Evolutionary conservation across 2,329 filamentous ascomycete genomes (phyloP).

Genomic region (Passalora sequoiae): DNA sequence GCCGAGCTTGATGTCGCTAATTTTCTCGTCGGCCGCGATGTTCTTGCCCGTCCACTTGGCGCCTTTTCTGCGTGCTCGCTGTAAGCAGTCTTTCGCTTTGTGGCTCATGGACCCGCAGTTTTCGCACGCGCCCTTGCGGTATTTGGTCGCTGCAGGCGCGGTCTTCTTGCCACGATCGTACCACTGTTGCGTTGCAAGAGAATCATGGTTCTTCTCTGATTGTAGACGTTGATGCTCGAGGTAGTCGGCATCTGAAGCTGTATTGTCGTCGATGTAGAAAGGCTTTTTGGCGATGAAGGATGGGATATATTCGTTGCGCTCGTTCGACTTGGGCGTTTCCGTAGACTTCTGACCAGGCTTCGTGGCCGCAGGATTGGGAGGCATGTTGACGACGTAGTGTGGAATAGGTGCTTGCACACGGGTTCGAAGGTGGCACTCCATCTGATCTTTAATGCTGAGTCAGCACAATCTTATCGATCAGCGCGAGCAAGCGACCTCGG

Average conservation of each 20-base stretch:
- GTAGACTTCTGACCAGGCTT: conserved; percentile 60
- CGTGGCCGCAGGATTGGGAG: conserved; percentile 47
- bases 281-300: conserved; percentile 97
- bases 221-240: conserved; percentile 92
- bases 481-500: too few species aligned
- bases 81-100: conserved; percentile 89
- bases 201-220: conserved; percentile 56
- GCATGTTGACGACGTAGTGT: conserved; percentile 33
- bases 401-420: too few species aligned
- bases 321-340: conserved; percentile 63
- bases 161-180: conserved; percentile 79
- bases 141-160: conserved; percentile 86
- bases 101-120: conserved; percentile 98
- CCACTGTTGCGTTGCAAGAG: conserved; percentile 68
- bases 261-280: conserved; percentile 83
- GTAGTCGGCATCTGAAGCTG: conserved; percentile 69
- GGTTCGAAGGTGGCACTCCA: conserved; percentile 3
- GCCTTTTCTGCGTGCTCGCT: conserved; percentile 78
- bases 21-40: conserved; percentile 84
- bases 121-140: conserved; percentile 94
- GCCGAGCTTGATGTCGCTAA: conserved; percentile 79
- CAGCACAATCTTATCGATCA: background rate
- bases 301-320: conserved; percentile 97
- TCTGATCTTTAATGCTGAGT: background rate
- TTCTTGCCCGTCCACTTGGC: conserved; percentile 89